phyloP scores from a whole-genome alignment of 805 yeast genomes.

The Saccharomycopsis microspora region DNA sequence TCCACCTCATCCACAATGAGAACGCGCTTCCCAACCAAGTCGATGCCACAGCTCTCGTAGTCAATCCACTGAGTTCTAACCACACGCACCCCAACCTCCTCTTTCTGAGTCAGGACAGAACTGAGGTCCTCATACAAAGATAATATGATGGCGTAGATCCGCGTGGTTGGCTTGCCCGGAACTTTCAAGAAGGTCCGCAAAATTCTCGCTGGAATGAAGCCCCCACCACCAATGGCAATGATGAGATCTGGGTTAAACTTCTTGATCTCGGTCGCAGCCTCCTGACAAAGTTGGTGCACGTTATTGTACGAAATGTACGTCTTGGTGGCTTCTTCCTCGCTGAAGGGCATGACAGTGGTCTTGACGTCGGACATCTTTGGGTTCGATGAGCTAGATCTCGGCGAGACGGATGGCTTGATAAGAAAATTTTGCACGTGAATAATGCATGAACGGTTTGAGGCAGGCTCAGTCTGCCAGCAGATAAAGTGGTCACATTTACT shows the following conservation, averaged over 20 bases:
- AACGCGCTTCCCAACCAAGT: slow-evolving; percentile 55
- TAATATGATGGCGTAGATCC: slow-evolving; percentile 90
- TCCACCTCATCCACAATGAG: slow-evolving; percentile 78
- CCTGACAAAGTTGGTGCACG: slow-evolving; percentile 65
- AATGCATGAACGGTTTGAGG: not conserved
- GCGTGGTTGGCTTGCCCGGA: slow-evolving; percentile 77
- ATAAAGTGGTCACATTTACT: too few relatives aligned
- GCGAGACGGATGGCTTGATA: not conserved
- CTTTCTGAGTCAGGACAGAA: slow-evolving; percentile 44
- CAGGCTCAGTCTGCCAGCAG: too few relatives aligned
- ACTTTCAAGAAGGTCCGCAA: slow-evolving; percentile 85
- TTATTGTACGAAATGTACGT: slow-evolving; percentile 74
- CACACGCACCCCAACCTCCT: slow-evolving; percentile 53
- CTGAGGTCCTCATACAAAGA: slow-evolving; percentile 81
- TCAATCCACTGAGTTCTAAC: slow-evolving; percentile 80
- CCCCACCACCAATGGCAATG: slow-evolving; percentile 97
- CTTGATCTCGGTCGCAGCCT: slow-evolving; percentile 49
- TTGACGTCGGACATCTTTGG: slow-evolving; percentile 7
- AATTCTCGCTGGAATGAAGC: slow-evolving; percentile 95
- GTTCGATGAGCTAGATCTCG: too few relatives aligned
- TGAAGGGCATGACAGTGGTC: slow-evolving; percentile 11
- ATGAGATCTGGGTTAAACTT: slow-evolving; percentile 76
- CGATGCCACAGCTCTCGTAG: slow-evolving; percentile 41
- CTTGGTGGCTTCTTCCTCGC: slow-evolving; percentile 28
- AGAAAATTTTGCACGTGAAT: not conserved